Base-by-base conservation (phyloP, 768 basidiomycete genomes). In the Suillus decipiens region DNA sequence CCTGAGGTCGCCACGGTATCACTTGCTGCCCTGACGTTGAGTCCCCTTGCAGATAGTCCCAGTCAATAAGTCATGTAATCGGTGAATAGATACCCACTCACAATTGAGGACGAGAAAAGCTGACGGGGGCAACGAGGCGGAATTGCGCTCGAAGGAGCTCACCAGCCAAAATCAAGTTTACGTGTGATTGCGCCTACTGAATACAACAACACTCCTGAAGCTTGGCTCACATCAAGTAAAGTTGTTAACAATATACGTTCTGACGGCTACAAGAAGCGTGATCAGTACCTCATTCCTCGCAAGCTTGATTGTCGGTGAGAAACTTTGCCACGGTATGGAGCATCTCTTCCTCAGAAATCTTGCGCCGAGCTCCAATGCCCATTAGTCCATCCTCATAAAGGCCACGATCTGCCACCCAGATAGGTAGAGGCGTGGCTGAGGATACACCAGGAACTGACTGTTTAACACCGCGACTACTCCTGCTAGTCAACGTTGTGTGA, bases 401-500 rank as follows among this genome's bases (percentile, higher is more conserved):
- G 55, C 15, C 37, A 39, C 24, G 10, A 39, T 57, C 47, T 24
- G 71, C 64, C 15, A 71, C 75, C 82, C 82, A 84, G 19, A 76
- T 41, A 14, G 72, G 68, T 57, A 71, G 59, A 11, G 69, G 64
- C 42, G 63, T 60, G 50, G 71, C 64, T 22, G 6, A 50, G 11
- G 66, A 71, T 64, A 19, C 59, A 67, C 55, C 63, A 34, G 42
- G 14, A 3, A 43, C 45, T 33, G 68, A 61, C 56, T 28, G 56
- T 31, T 70, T 75, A 8, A 72, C 69, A 2, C 77, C 75, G 7
- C 85, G 81, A 66, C 79, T 83, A 64, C 83, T 82, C 61, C 79
- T 79, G 70, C 88, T 87, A 0, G 84, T 88, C 22, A 88, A 72
- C 8, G 80, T 84, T 2, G 86, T 85, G 61, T 84, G 82, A 67